These are phyloP conservation scores for Spergularia azorica DNA, from an alignment of 179 eudicot genomes.

Conservation along the genomic window DNA sequence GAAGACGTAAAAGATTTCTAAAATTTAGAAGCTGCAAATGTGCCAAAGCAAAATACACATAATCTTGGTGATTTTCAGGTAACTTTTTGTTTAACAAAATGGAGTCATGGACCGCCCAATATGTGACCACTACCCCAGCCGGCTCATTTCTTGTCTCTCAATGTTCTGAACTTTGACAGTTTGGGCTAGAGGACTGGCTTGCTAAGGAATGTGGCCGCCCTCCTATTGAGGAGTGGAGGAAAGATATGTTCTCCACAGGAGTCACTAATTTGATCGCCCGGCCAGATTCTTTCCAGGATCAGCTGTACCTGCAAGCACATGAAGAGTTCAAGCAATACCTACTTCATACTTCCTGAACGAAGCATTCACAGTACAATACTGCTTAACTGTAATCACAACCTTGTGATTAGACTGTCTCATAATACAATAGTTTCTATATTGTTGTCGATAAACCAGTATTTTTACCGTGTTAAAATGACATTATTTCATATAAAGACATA, in stretches of 20 bases:
- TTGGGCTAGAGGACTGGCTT: conserved; percentile 76
- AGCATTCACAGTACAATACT: background rate
- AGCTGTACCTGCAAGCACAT: conserved; percentile 44
- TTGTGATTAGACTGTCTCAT: no score
- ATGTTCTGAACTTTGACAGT: conserved; percentile 43
- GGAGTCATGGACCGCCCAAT: background rate
- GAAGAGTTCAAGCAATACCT: conserved; percentile 51
- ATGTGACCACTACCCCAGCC: background rate
- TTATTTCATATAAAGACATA: no score
- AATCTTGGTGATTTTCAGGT: conserved; percentile 52
- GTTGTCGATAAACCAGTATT: no score
- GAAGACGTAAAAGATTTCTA: conserved; percentile 64
- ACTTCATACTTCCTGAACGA: conserved; percentile 14
- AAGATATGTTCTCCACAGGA: conserved; percentile 45
- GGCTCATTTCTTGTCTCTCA: background rate
- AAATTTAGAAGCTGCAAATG: conserved; percentile 48
- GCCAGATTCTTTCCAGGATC: conserved; percentile 72
- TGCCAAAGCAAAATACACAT: conserved; percentile 76
- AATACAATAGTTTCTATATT: no score
- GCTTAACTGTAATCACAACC: no score
- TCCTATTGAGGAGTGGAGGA: conserved; percentile 76
- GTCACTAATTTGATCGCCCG: conserved; percentile 26
- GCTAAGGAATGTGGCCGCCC: conserved; percentile 54
- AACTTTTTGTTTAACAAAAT: background rate
- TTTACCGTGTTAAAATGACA: no score